These are phyloP conservation scores for Sarcodon sp. DNA, from an alignment of 768 basidiomycete species.

Conservation along the genomic window DNA sequence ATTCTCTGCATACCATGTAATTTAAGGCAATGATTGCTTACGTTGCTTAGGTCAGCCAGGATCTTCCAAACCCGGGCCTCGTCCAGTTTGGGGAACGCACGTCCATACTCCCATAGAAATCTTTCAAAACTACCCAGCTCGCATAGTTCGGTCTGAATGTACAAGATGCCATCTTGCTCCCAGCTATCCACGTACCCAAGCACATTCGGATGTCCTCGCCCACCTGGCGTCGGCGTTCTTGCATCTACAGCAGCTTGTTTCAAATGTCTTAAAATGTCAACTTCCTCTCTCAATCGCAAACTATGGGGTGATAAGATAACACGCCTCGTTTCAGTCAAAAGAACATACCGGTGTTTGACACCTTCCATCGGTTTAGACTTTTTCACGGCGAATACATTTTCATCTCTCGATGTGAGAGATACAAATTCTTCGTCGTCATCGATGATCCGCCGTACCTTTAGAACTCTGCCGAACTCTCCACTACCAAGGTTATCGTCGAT, in stretches of 20 bases:
- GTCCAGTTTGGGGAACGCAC: constrained; percentile 70
- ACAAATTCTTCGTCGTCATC: constrained; percentile 23
- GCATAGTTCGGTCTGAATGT: constrained; percentile 92
- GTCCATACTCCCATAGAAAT: constrained; percentile 89
- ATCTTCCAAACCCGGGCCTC: constrained; percentile 97
- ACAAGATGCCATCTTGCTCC: constrained; percentile 84
- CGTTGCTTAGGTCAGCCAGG: constrained; percentile 77
- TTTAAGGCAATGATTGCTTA: constrained; percentile 18
- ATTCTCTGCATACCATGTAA: no score
- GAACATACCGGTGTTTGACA: constrained; percentile 70
- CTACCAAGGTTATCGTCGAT: constrained; percentile 67
- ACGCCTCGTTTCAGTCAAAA: background rate
- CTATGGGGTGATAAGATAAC: constrained; percentile 22
- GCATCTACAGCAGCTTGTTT: constrained; percentile 19
- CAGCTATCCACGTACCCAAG: constrained; percentile 88
- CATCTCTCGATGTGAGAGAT: constrained; percentile 4
- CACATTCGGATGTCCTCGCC: constrained; percentile 59
- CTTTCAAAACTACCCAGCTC: constrained; percentile 83
- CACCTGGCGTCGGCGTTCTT: constrained; percentile 8
- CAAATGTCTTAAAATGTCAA: constrained; percentile 80
- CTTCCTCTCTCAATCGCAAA: constrained; percentile 85
- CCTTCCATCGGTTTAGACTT: constrained; percentile 91
- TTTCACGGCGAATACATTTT: constrained; percentile 74
- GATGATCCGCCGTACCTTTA: constrained; percentile 66
- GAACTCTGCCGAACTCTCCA: constrained; percentile 90